Conservation (phyloP, 306 rosid species). For the Vigna angularis region DNA sequence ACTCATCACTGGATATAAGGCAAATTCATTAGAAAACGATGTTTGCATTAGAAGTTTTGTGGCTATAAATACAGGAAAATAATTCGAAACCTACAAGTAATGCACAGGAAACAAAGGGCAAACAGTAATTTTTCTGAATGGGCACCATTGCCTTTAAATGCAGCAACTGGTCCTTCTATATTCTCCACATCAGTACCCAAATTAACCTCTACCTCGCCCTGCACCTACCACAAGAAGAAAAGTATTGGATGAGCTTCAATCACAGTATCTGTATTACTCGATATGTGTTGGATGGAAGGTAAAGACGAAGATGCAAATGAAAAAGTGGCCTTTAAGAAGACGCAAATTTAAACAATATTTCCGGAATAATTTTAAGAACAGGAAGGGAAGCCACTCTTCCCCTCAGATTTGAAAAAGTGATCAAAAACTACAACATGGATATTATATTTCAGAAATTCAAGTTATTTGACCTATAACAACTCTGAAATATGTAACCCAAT, state of each 20-base stretch:
- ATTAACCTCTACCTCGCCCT: constrained; percentile 76
- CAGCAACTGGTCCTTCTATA: constrained; percentile 51
- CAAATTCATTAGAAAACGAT: constrained; percentile 21
- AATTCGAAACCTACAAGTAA: constrained; percentile 20
- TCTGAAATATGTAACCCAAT: constrained; percentile 14
- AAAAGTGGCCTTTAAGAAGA: not conserved
- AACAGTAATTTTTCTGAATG: constrained; percentile 30
- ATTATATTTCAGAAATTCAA: constrained; percentile 7
- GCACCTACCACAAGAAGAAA: constrained; percentile 52
- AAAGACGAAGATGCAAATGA: not conserved
- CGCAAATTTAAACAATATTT: not conserved
- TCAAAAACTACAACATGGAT: not conserved
- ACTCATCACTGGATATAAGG: not conserved
- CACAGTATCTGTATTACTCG: constrained; percentile 21
- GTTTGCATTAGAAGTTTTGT: constrained; percentile 14
- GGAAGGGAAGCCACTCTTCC: not conserved
- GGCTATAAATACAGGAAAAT: constrained; percentile 30
- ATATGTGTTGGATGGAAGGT: not conserved
- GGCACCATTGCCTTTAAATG: constrained; percentile 60
- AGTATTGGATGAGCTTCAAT: constrained; percentile 25
- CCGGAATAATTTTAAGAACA: not conserved
- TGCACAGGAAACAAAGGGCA: constrained; percentile 33
- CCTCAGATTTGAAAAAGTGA: not conserved
- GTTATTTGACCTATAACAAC: not conserved
- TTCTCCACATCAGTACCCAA: constrained; percentile 33